Percentiles rank a stretch among this genome's conserved stretches.
phyloP scores from a whole-genome alignment of 805 yeast species.

The Pichia phayaonensis region DNA sequence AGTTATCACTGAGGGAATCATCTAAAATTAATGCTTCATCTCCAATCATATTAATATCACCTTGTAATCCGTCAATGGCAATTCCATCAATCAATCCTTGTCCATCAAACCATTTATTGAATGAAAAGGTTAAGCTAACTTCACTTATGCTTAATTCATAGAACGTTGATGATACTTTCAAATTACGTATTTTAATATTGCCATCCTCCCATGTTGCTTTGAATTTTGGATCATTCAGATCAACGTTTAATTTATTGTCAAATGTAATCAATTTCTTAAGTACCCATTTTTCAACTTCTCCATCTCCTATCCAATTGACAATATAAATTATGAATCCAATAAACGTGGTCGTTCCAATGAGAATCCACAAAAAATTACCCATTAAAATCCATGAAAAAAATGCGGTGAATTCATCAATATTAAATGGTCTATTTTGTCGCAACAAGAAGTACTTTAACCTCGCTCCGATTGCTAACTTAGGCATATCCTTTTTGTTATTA shows the following conservation, averaged over 20 bases:
- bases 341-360: slow-evolving; percentile 52
- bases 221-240: slow-evolving; percentile 27
- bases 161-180: slow-evolving; percentile 22
- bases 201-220: slow-evolving; percentile 44
- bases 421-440: slow-evolving; percentile 41
- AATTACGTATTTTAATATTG: slow-evolving; percentile 37
- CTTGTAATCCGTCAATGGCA: slow-evolving; percentile 42
- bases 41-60: slow-evolving; percentile 22
- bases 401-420: slow-evolving; percentile 45
- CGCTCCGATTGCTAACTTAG: neutral
- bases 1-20: slow-evolving; percentile 23
- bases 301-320: slow-evolving; percentile 29
- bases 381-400: slow-evolving; percentile 49
- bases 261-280: slow-evolving; percentile 26
- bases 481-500: neutral
- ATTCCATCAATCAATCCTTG: slow-evolving; percentile 43
- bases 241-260: slow-evolving; percentile 26
- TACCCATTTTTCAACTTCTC: slow-evolving; percentile 20
- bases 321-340: slow-evolving; percentile 40
- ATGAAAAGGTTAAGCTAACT: slow-evolving; percentile 38
- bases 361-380: slow-evolving; percentile 49
- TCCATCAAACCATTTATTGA: slow-evolving; percentile 50
- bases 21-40: slow-evolving; percentile 13
- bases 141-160: slow-evolving; percentile 35
- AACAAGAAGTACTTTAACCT: slow-evolving; percentile 38